Evolutionary conservation across 768 basidiomycete species (phyloP), one percentile per base, ranked within the genome.

Genomic region (Psilocybe tampanensis): DNA sequence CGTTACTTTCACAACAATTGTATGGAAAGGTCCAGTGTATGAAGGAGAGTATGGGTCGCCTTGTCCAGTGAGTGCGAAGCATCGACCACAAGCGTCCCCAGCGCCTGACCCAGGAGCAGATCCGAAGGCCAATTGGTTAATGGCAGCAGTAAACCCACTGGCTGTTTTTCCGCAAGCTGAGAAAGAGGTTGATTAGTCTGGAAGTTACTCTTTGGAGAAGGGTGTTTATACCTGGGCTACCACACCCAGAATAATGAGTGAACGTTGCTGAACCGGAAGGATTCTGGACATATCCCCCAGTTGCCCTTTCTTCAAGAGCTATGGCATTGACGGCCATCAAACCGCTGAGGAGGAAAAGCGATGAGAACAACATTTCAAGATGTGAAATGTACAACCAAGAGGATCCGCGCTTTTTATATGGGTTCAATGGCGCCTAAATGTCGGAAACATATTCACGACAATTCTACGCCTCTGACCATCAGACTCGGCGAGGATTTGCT

Each of bases 11-110:
- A 86, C 84, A 36, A 86, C 73, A 54, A 86, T 79, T 26, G 75
- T 72, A 29, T 81, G 61, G 72, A 83, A 84, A 15, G 83, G 81
- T 9, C 82, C 83, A 15, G 72, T 66, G 67, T 62, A 84, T 0
- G 70, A 55, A 1, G 82, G 81, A 21, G 81, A 79, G 71, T 70
- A 85, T 18, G 85, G 84, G 65, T 85, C 83, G 9, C 65, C 58
- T 15, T 66, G 73, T 36, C 76, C 82, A 1, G 83, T 82, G 54
- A 86, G 47, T 18, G 75, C 68, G 65, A 86, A 86, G 73, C 85
- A 86, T 34, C 84, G 80, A 13, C 84, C 85, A 59, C 84, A 86
- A 9, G 81, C 85, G 67, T 84, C 84, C 15, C 85, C 84, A 2
- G 82, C 69, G 9, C 83, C 84, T 0, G 70, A 24, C 0, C 83